These are phyloP conservation scores for Capsicum chinense DNA, from an alignment of 257 asterid species.

Conservation along the genomic window DNA sequence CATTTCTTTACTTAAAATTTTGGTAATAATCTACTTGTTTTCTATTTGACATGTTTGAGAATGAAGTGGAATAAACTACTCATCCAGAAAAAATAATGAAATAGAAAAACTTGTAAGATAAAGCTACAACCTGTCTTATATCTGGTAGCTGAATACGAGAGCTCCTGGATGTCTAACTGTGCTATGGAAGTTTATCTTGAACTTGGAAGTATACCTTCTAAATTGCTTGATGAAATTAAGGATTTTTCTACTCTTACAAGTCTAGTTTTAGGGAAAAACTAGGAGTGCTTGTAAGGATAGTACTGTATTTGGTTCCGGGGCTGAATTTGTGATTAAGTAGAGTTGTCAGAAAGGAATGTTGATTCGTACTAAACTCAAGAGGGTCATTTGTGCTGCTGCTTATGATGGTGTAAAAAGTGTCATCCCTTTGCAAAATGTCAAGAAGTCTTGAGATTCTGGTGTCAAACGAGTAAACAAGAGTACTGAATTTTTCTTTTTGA, in stretches of 20 bases:
- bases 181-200: conserved; percentile 7
- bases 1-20: background rate
- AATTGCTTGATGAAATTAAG: conserved; percentile 8
- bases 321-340: background rate
- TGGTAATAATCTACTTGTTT: conserved; percentile 5
- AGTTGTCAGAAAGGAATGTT: background rate
- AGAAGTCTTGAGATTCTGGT: background rate
- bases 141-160: background rate
- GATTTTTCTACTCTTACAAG: background rate
- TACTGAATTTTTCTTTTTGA: background rate
- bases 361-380: background rate
- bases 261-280: background rate
- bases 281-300: background rate
- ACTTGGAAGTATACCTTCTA: conserved; percentile 1
- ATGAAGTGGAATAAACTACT: background rate
- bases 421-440: background rate
- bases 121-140: background rate
- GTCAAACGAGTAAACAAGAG: background rate
- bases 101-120: background rate
- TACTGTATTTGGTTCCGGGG: background rate
- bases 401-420: background rate
- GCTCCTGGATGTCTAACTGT: background rate
- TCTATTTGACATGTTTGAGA: background rate
- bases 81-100: conserved; percentile 2
- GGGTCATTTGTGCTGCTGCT: background rate